phyloP scores from a whole-genome alignment of 805 yeast genomes.

The Ogataea pignaliae region DNA sequence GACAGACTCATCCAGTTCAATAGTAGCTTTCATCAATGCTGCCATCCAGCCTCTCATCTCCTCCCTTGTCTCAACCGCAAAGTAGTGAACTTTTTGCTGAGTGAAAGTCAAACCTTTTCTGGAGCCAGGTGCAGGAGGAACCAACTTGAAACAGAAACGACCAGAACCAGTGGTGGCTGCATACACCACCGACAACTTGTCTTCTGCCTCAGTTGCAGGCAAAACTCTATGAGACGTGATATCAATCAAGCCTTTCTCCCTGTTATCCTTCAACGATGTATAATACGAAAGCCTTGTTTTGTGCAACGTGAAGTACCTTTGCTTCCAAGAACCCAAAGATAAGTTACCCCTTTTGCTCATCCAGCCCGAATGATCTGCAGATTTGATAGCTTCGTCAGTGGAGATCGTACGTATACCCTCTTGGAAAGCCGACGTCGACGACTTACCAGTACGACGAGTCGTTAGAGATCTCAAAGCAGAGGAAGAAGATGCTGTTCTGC shows the following conservation, averaged over 20 bases:
- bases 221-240: constrained; percentile 91
- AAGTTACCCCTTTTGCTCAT: constrained; percentile 89
- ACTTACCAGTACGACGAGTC: constrained; percentile 40
- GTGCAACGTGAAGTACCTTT: constrained; percentile 79
- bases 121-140: constrained; percentile 98
- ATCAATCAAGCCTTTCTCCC: constrained; percentile 91
- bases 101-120: constrained; percentile 94
- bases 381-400: constrained; percentile 72
- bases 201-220: constrained; percentile 74
- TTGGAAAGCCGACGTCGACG: constrained; percentile 71
- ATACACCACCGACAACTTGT: constrained; percentile 71
- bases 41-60: constrained; percentile 96
- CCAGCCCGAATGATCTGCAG: constrained; percentile 87
- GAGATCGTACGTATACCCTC: constrained; percentile 81
- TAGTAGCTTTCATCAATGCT: constrained; percentile 91
- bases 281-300: constrained; percentile 92
- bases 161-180: constrained; percentile 95
- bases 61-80: constrained; percentile 87
- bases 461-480: constrained; percentile 38
- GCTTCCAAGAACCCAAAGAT: constrained; percentile 88
- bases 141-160: constrained; percentile 83
- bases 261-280: constrained; percentile 66
- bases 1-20: constrained; percentile 87
- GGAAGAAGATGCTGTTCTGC: constrained; percentile 40
- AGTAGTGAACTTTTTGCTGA: constrained; percentile 91